Conservation (phyloP, 2,329 filamentous ascomycete genomes). For the Pseudogymnoascus pannorum region DNA sequence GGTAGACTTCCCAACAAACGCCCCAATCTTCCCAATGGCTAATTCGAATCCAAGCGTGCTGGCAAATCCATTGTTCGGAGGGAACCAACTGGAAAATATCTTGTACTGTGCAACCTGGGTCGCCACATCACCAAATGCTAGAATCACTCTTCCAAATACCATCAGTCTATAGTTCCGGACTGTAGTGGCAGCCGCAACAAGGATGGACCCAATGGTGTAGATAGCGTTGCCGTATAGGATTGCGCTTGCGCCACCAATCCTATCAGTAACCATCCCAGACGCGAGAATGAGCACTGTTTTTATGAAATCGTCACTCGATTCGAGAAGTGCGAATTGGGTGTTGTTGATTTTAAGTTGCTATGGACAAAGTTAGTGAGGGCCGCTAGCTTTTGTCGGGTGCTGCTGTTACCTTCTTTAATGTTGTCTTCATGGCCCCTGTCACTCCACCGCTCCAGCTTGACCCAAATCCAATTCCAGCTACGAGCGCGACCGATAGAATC, state of each 20-base stretch:
- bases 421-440: slow-evolving; percentile 53
- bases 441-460: slow-evolving; percentile 54
- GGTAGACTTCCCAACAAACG: slow-evolving; percentile 52
- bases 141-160: slow-evolving; percentile 48
- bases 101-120: slow-evolving; percentile 60
- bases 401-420: slow-evolving; percentile 43
- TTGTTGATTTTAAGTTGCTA: slow-evolving; percentile 51
- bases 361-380: neutral
- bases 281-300: slow-evolving; percentile 46
- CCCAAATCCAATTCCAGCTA: slow-evolving; percentile 50
- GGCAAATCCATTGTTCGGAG: slow-evolving; percentile 53
- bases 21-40: slow-evolving; percentile 52
- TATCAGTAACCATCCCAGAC: slow-evolving; percentile 50
- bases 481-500: slow-evolving; percentile 41
- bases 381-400: neutral
- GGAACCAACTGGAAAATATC: slow-evolving; percentile 58
- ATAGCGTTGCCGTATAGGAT: slow-evolving; percentile 56
- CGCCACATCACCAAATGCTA: slow-evolving; percentile 54
- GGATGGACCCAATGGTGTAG: slow-evolving; percentile 49
- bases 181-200: slow-evolving; percentile 50
- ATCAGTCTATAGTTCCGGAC: slow-evolving; percentile 52
- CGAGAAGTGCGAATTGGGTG: slow-evolving; percentile 49
- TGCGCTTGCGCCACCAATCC: slow-evolving; percentile 49
- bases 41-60: slow-evolving; percentile 54
- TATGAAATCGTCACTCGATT: slow-evolving; percentile 57